Conservation (phyloP, 169 alveolate genomes). For the Besnoitia besnoiti region DNA sequence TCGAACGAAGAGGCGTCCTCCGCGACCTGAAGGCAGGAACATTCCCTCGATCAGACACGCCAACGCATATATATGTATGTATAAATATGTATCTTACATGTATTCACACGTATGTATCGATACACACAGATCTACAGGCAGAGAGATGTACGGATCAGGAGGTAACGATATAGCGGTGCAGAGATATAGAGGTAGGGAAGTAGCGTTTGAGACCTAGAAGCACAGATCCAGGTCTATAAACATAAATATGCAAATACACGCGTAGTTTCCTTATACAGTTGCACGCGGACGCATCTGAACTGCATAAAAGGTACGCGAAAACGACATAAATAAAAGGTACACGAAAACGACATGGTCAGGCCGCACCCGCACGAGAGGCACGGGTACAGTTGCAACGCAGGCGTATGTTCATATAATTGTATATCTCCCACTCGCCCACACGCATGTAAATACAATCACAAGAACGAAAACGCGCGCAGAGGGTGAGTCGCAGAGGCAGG, state of each 20-base stretch:
- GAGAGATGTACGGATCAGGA: background rate
- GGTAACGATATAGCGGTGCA: background rate
- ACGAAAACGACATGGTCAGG: too few relatives aligned
- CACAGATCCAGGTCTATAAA: too few relatives aligned
- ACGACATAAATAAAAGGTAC: too few relatives aligned
- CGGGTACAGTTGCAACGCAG: too few relatives aligned
- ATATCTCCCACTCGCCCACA: too few relatives aligned
- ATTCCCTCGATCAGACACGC: background rate
- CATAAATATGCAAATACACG: too few relatives aligned
- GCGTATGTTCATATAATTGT: too few relatives aligned
- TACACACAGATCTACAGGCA: background rate
- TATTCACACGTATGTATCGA: background rate
- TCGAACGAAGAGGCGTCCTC: slow-evolving; percentile 18
- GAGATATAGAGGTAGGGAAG: background rate
- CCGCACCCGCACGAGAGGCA: too few relatives aligned
- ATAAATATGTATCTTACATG: background rate
- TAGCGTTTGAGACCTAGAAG: background rate
- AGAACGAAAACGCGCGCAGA: too few relatives aligned
- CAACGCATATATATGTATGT: background rate
- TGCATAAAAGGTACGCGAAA: too few relatives aligned
- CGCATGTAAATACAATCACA: too few relatives aligned
- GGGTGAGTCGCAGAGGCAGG: too few relatives aligned
- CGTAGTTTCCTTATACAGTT: background rate
- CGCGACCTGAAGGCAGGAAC: background rate
- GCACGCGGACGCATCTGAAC: background rate